Evolutionary conservation across 2,329 filamentous ascomycete genomes (phyloP), one percentile per base, ranked within the genome.

Genomic region (Trichoderma sp.): DNA sequence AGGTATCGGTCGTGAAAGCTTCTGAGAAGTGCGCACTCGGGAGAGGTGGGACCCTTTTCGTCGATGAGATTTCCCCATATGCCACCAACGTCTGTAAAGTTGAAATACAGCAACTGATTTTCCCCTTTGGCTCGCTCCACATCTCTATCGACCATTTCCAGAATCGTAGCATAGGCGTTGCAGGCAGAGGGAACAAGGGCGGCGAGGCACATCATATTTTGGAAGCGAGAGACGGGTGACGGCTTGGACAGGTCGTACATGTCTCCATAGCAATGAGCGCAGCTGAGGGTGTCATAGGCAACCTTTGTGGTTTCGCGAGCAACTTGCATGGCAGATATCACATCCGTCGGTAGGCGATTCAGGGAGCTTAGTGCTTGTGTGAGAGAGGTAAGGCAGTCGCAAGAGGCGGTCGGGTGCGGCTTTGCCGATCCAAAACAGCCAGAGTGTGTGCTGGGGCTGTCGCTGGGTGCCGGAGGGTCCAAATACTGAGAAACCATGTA

Each of bases 131-230:
- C 87, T 0, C 73, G 75, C 1, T 79, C 77, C 0, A 83, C 78
- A 72, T 87, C 84, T n/a, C 75, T 75, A 70, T 90, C 87, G 8
- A 89, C 80, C 78, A 87, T 82, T 59, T 78, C 77, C 14, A 90
- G 79, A 58, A 90, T 85, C 32, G 77, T 79, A 66, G 81, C 81
- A 79, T 90, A 90, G 8, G 85, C 84, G 74, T 87, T 84, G 65
- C 84, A 86, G 55, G 87, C 82, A 10, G 85, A 85, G 1, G 87
- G 86, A 4, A 90, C 78, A 34, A 90, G 81, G 2, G 86, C 83
- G 7, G 83, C 85, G 4, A 90, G 79, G 64, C 87, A 80, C 86
- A 89, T 89, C 60, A 85, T 80, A 73, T 83, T 88, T 74, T 89
- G 87, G 70, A 87, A 85, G 34, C 81, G 73, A 63, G 85, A 83